These are phyloP conservation scores for Capsicum chinense DNA, from an alignment of 257 asterid species.

Conservation along the genomic window DNA sequence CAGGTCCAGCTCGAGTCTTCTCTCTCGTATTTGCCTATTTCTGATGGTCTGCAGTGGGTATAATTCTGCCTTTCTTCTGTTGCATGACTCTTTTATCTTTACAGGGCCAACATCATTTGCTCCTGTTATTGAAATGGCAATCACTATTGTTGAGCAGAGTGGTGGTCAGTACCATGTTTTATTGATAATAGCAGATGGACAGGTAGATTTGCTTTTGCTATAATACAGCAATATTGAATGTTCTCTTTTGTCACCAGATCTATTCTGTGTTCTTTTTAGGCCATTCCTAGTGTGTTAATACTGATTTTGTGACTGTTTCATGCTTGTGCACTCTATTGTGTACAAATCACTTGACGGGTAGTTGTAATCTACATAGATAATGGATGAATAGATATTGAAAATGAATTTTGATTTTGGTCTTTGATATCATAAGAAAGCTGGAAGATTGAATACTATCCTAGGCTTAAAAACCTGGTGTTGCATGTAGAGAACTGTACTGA, in stretches of 20 bases:
- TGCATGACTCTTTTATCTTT: conserved; percentile 22
- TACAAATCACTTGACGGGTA: background rate
- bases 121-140: conserved; percentile 84
- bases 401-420: background rate
- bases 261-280: background rate
- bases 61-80: background rate
- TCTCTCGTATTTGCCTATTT: background rate
- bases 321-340: background rate
- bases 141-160: conserved; percentile 86
- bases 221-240: background rate
- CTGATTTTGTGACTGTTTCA: background rate
- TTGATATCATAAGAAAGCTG: background rate
- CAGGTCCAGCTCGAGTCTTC: conserved; percentile 50
- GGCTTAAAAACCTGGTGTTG: background rate
- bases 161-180: conserved; percentile 94
- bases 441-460: background rate
- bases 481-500: background rate
- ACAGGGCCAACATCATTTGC: conserved; percentile 97
- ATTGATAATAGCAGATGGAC: conserved; percentile 89
- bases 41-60: conserved; percentile 1
- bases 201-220: conserved; percentile 48
- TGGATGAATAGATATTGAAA: background rate
- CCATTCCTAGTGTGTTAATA: background rate
- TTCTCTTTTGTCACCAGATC: background rate
- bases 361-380: background rate